A percentile compares a stretch with the other conserved stretches of the same genome.
These are phyloP conservation scores for Talaromyces thailandensis DNA, from an alignment of 495 filamentous ascomycete genomes.

Conservation along the genomic window DNA sequence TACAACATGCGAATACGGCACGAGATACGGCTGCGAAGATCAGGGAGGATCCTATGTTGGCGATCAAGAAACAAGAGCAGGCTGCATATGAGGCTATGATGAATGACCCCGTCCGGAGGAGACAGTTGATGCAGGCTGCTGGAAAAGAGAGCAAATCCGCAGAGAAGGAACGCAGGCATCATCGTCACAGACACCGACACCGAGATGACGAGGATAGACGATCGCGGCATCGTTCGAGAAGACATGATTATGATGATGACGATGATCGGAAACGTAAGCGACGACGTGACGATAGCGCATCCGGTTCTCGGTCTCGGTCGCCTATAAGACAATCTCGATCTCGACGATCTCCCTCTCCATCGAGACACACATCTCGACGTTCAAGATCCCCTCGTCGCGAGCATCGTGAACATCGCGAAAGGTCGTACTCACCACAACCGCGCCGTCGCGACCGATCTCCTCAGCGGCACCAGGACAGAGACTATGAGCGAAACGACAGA, in stretches of 20 bases:
- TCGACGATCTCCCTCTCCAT: conserved; percentile 16
- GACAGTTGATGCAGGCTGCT: conserved; percentile 57
- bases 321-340: conserved; percentile 14
- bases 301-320: conserved; percentile 24
- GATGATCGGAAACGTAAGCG: conserved; percentile 15
- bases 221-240: conserved; percentile 40
- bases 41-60: conserved; percentile 77
- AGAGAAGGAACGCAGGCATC: conserved; percentile 41
- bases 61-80: conserved; percentile 88
- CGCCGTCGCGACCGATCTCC: conserved; percentile 4
- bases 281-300: conserved; percentile 15
- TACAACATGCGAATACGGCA: conserved; percentile 51
- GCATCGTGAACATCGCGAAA: conserved; percentile 3
- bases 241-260: conserved; percentile 22
- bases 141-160: conserved; percentile 27
- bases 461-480: conserved; percentile 11
- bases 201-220: conserved; percentile 42
- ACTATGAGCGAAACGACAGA: conserved; percentile 10
- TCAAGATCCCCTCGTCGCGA: conserved; percentile 11
- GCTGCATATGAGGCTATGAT: conserved; percentile 82
- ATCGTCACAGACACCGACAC: conserved; percentile 44
- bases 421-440: conserved; percentile 8
- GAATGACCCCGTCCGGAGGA: conserved; percentile 68
- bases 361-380: conserved; percentile 4
- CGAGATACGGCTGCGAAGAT: conserved; percentile 79